These are phyloP conservation scores for Hyphopichia fennica DNA, from an alignment of 1,139 yeast genomes.

Conservation along the genomic window DNA sequence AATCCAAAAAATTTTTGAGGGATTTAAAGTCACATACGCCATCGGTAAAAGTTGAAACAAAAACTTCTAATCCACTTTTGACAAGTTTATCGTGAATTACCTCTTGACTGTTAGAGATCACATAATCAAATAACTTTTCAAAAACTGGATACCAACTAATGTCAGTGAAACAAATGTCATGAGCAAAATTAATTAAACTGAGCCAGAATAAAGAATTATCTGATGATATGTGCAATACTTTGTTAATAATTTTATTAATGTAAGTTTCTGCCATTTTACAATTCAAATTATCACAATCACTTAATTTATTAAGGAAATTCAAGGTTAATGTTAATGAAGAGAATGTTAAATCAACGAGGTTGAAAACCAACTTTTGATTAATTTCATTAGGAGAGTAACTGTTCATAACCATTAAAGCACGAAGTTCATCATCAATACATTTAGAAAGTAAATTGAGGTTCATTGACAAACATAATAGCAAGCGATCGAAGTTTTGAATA, in stretches of 20 bases:
- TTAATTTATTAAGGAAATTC: slow-evolving; percentile 7
- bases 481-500: background rate
- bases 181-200: slow-evolving; percentile 26
- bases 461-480: slow-evolving; percentile 10
- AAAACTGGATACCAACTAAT: slow-evolving; percentile 19
- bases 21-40: background rate
- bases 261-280: background rate
- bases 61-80: slow-evolving; percentile 23
- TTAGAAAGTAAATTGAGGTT: slow-evolving; percentile 10
- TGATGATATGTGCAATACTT: background rate
- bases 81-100: slow-evolving; percentile 18
- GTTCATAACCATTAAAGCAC: slow-evolving; percentile 13
- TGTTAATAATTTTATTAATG: background rate
- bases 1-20: background rate
- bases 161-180: slow-evolving; percentile 32
- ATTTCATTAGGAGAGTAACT: slow-evolving; percentile 8
- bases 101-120: slow-evolving; percentile 11
- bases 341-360: slow-evolving; percentile 16
- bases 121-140: slow-evolving; percentile 18
- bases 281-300: slow-evolving; percentile 1
- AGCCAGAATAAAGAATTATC: slow-evolving; percentile 23
- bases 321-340: slow-evolving; percentile 17
- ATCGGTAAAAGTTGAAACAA: slow-evolving; percentile 21
- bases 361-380: slow-evolving; percentile 14
- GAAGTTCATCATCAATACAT: slow-evolving; percentile 18